Evolutionary conservation across 805 yeast species (phyloP), one percentile per base, ranked within the genome.

Genomic region (Saturnispora halmiae): DNA sequence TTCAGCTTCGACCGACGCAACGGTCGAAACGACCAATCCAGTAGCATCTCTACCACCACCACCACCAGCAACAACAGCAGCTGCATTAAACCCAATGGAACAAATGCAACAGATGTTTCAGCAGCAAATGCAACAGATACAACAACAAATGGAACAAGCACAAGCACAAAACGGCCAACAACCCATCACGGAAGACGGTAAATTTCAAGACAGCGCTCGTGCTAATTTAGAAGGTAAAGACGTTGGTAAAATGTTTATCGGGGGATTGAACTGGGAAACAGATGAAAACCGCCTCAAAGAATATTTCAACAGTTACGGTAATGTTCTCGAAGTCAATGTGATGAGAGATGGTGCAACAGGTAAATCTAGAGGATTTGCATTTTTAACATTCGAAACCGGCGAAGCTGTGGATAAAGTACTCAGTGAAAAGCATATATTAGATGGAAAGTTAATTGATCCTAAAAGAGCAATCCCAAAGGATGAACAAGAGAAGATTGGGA

Each of bases 231-330:
- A 74, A 25, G 50, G 55, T 47, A 74, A 78, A 49, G 95, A 84
- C 53, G 79, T 79, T 48, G 94, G 94, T 41, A 87, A 87, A 58
- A 83, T 87, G 94, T 87, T 87, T 55, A 76, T 86, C 60, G 98
- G 98, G 48, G 98, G 98, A 38, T 75, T 90, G 53, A 92, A 90
- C 56, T 90, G 97, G 97, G 96, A 90, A 57, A 90, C 98, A 13
- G 79, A 88, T 11, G 97, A 90, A 56, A 94, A 87, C 47, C 76
- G 82, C 26, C 66, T 90, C 63, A 77, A 72, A 50, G 79, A 77
- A 41, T 90, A 90, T 59, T 90, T 90, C 59, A 67, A 80, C 36
- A 80, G 88, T 60, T 90, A 75, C 58, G 98, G 98, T 51, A 90
- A 82, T 48, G 88, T 90, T 41, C 59, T 76, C 31, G 96, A 88